A percentile compares a stretch with the other conserved stretches of the same genome.
Conservation (phyloP, 1,139 yeast genomes). For the Nakaseomyces delphensis region DNA sequence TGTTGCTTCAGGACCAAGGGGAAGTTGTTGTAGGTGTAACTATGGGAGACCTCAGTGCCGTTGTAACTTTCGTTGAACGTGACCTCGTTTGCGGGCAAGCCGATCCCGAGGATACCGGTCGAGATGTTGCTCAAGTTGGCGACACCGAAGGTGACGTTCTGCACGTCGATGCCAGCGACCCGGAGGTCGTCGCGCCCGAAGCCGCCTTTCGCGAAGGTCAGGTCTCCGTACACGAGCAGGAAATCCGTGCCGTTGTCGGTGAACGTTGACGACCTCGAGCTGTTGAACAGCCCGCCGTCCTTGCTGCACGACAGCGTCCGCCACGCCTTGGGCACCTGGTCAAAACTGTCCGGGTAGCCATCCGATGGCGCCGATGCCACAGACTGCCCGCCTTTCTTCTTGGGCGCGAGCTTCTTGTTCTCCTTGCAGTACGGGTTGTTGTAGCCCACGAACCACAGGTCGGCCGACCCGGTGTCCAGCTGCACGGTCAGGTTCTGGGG, state of each 20-base stretch:
- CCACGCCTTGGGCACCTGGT: neutral
- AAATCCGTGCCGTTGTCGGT: conserved; percentile 36
- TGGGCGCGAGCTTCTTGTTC: neutral
- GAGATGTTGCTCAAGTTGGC: conserved; percentile 44
- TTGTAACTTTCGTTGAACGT: conserved; percentile 20
- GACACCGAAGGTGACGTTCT: conserved; percentile 44
- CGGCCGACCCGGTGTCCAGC: conserved; percentile 63
- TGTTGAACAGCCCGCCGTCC: conserved; percentile 40
- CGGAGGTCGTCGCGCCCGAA: conserved; percentile 46
- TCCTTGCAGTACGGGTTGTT: conserved; percentile 6
- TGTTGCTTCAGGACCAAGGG: conserved; percentile 46
- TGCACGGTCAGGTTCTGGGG: conserved; percentile 41
- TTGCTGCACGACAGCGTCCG: conserved; percentile 10
- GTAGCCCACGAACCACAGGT: conserved; percentile 45
- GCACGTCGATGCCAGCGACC: conserved; percentile 34
- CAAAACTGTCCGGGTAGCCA: neutral
- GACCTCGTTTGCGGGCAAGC: conserved; percentile 43
- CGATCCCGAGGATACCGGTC: conserved; percentile 53
- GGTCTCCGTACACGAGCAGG: conserved; percentile 51
- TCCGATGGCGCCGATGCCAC: too few species aligned
- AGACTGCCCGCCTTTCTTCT: neutral
- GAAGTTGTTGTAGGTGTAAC: conserved; percentile 35
- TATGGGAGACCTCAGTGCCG: neutral
- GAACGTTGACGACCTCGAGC: conserved; percentile 37
- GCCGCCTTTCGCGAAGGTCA: conserved; percentile 46